Conservation (phyloP, 495 filamentous ascomycete genomes). For the Extremus antarcticus region DNA sequence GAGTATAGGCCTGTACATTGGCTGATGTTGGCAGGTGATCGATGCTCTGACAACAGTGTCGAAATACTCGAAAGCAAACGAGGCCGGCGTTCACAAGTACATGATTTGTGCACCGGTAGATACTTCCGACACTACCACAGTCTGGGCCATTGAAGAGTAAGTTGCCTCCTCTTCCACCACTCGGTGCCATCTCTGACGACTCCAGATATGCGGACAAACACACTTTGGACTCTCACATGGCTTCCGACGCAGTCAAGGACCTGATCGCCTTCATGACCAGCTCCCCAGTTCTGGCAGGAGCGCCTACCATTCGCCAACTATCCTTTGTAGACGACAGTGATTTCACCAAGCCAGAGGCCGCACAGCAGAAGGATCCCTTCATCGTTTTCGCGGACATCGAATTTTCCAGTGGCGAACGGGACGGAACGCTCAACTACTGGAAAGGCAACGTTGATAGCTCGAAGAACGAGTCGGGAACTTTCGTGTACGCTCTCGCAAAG, state of each 20-base stretch:
- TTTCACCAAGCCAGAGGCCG: neutral
- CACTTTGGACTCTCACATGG: neutral
- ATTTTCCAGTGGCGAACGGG: neutral
- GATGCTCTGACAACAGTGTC: neutral
- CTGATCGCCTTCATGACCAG: neutral
- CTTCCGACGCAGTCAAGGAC: neutral
- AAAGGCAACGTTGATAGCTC: neutral
- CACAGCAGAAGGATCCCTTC: neutral
- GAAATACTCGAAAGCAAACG: neutral
- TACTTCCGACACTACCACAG: neutral
- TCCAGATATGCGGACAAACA: neutral
- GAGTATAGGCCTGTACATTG: neutral
- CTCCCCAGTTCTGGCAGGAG: neutral
- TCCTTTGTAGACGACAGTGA: neutral
- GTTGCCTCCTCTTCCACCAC: neutral
- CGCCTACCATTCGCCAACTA: neutral
- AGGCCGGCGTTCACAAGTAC: neutral
- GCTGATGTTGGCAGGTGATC: neutral
- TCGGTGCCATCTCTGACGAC: neutral
- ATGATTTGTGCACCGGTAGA: neutral
- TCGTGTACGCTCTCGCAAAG: neutral
- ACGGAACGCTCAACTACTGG: neutral
- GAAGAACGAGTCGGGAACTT: neutral
- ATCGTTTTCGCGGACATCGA: neutral
- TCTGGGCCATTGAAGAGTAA: neutral